Evolutionary conservation across 139 green algal genomes (phyloP), one percentile per base, ranked within the genome.

Genomic region (Picochlorum sp.): DNA sequence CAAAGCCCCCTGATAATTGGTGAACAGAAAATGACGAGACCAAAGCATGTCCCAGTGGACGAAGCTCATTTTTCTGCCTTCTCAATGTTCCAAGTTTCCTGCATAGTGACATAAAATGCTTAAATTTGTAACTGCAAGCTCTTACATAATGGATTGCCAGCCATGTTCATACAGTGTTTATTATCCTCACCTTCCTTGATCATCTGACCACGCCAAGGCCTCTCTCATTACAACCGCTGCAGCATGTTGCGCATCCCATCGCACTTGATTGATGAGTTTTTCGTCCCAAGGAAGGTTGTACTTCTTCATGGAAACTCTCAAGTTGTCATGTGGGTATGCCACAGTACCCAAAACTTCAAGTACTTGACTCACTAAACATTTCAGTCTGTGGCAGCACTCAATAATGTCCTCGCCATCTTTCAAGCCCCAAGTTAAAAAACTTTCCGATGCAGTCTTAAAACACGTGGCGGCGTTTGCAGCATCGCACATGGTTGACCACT

Each of bases 1-100:
- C 63, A 52, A 81, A 75, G 1, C 74, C 74, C 16, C 74, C 74
- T 25, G 72, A 64, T 41, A 81, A 75, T 59, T 79, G 70, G 40
- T 81, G 70, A 10, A 72, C 61, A 55, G 63, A 65, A 64, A 80
- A 77, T 33, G 52, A 53, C 14, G 47, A 39, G 26, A 68, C 62
- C 4, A 67, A 58, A 44, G 59, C 72, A 18, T 63, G 52, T 9
- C 65, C 70, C 36, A 81, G 58, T 22, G 66, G 66, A 52, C 63
- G 35, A 51, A 81, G 31, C 50, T 69, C 55, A 2, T 62, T 59
- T 30, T 66, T 49, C 5, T 47, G 67, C 28, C 70, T 54, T 59
- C 65, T 71, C 33, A 44, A 40, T 53, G 22, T n/a, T 29, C 67
- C 57, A 50, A 69, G 44, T 22, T 43, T 55, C 45, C 73, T n/a